Evolutionary conservation across 2,329 filamentous ascomycete genomes (phyloP), one percentile per base, ranked within the genome.

Genomic region (Talaromyces atroroseus): DNA sequence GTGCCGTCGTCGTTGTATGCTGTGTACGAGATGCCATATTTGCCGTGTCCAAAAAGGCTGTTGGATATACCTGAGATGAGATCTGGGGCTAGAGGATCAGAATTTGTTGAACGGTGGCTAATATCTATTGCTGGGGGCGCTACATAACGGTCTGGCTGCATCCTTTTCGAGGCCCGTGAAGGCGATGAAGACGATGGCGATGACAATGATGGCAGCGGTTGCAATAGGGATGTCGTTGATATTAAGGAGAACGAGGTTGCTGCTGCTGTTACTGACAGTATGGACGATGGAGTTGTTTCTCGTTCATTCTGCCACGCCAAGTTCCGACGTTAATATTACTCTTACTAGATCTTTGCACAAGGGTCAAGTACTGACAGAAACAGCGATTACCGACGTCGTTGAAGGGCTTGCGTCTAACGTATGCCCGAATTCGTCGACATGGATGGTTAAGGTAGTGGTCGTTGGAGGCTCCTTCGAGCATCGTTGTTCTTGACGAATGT

Each of bases 21-120:
- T 29, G 80, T 78, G 69, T 85, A 86, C 6, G 77, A 75, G 53
- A 86, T 78, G 48, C 82, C 82, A 60, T 76, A 68, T 24, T 59
- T 55, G 21, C 51, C 58, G 21, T 29, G 26, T 14, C 44, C 42
- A 20, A 56, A 8, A 16, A 56, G 42, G 14, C 48, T n/a, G 16
- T 18, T 40, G 24, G 49, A 26, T n/a, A 32, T n/a, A 26, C 42
- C 45, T 1, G 34, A 11, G 2, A 54, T 14, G 18, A 42, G 34
- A 8, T 42, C 49, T 20, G 45, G 12, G 32, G 29, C 23, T 8
- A 44, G 23, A 14, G 34, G 46, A n/a, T 54, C 36, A 2, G 45
- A 34, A 3, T 54, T 21, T 2, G 34, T 24, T n/a, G n/a, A n/a
- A 3, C 34, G 45, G 7, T 38, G 40, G 5, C 26, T 49, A 16